Base-by-base conservation (phyloP, 495 filamentous ascomycete genomes). In the Bacidia gigantensis region DNA sequence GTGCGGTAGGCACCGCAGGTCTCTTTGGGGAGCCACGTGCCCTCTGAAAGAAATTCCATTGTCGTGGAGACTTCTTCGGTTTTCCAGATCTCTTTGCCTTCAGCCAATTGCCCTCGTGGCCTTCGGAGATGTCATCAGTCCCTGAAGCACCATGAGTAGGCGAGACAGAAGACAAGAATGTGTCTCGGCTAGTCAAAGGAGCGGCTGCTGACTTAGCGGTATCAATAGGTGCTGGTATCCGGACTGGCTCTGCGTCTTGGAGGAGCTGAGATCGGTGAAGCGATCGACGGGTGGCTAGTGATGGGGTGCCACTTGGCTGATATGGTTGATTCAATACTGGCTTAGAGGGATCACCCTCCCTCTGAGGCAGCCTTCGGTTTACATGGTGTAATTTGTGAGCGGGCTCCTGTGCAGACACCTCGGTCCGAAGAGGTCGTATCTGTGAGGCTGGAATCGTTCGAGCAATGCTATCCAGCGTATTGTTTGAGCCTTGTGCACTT, bases 11-110 rank as follows among this genome's bases (percentile, higher is more conserved):
- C 11, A 61, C 60, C 53, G 39, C 40, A 22, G 20, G 10, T 14
- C 26, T 56, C 21, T 62, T 62, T 14, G 76, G 69, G 14, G 82
- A 74, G 21, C 68, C 73, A 21, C 83, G 78, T 1, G 79, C 79
- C 55, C 81, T 76, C 52, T 87, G 80, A 58, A 93, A 94, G 55
- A 94, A 77, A 59, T 86, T 89, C 87, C 87, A 94, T 58, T 81
- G 84, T 51, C 75, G 69, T 26, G 78, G 49, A 44, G 69, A 60
- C 56, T 65, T 69, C 14, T 54, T 32, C 29, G 46, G 17, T 26
- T 59, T 60, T 26, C 60, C 65, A 53, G 51, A 26, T 41, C 60
- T 71, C 59, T 59, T 67, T 58, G 55, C 50, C 46, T 56, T 66
- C 35, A 66, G 56, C 66, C 64, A 67, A 42, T 60, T 55, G n/a